These are phyloP conservation scores for Sherardia arvensis DNA, from an alignment of 257 asterid species.

Conservation along the genomic window DNA sequence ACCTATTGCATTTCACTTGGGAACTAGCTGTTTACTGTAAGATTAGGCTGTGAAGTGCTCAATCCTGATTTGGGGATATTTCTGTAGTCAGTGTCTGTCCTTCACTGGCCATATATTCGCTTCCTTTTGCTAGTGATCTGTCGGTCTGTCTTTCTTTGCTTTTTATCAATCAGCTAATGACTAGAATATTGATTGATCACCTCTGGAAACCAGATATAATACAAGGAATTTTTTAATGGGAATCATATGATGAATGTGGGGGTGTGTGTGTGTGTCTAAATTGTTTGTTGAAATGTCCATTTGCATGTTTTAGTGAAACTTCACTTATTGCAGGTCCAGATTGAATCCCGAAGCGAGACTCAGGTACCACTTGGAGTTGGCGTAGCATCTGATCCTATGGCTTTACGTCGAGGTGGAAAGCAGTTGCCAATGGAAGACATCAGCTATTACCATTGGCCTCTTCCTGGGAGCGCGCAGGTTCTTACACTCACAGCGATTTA, in stretches of 20 bases:
- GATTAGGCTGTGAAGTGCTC: not conserved
- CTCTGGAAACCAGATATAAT: not conserved
- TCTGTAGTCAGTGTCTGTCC: not conserved
- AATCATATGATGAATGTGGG: not conserved
- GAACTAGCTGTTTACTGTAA: not conserved
- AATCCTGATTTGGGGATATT: not conserved
- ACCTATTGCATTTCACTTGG: not conserved
- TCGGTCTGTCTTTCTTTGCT: constrained; percentile 5
- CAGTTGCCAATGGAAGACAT: constrained; percentile 90
- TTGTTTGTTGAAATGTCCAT: not conserved
- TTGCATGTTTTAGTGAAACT: not conserved
- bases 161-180: not conserved
- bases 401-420: constrained; percentile 76
- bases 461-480: constrained; percentile 85
- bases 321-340: constrained; percentile 41
- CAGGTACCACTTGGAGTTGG: constrained; percentile 77
- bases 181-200: not conserved
- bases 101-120: not conserved
- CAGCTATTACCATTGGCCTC: constrained; percentile 80
- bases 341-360: constrained; percentile 43
- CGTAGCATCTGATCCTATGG: constrained; percentile 80
- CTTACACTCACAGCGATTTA: constrained; percentile 12
- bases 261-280: not conserved
- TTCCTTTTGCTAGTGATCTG: not conserved
- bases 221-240: not conserved